Evolutionary conservation across 495 filamentous ascomycete genomes (phyloP).

Genomic region (Aspergillus affinis): DNA sequence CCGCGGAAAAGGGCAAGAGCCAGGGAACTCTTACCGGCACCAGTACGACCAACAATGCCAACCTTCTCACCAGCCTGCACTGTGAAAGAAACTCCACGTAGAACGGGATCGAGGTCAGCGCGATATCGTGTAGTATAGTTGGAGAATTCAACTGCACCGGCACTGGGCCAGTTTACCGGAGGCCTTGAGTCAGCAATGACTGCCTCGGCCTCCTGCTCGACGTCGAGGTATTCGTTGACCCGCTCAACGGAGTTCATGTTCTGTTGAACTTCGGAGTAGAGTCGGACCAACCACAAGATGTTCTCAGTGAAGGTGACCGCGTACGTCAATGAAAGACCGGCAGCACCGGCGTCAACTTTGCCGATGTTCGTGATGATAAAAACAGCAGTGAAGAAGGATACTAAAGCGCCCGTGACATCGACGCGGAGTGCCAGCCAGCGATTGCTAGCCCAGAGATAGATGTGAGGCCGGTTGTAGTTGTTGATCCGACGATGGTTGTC

Average conservation of each 20-base stretch:
- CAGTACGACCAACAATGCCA: slow-evolving; percentile 94
- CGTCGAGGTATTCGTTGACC: slow-evolving; percentile 93
- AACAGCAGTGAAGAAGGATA: slow-evolving; percentile 90
- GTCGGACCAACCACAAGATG: slow-evolving; percentile 90
- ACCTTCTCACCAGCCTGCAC: slow-evolving; percentile 89
- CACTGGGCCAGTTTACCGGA: slow-evolving; percentile 75
- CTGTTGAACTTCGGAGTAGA: slow-evolving; percentile 96
- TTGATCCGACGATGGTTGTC: slow-evolving; percentile 92
- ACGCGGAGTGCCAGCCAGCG: slow-evolving; percentile 94
- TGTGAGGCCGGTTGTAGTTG: slow-evolving; percentile 87
- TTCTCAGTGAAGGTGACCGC: slow-evolving; percentile 98
- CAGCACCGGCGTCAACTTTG: slow-evolving; percentile 86
- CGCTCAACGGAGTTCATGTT: slow-evolving; percentile 99
- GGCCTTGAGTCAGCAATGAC: slow-evolving; percentile 80
- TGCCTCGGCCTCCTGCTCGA: slow-evolving; percentile 86
- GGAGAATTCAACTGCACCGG: slow-evolving; percentile 83
- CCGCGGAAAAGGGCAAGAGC: slow-evolving; percentile 95
- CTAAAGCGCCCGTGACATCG: slow-evolving; percentile 85
- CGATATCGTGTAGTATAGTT: slow-evolving; percentile 89
- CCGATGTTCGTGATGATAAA: slow-evolving; percentile 87
- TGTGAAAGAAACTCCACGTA: slow-evolving; percentile 81
- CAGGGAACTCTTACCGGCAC: slow-evolving; percentile 95
- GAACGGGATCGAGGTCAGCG: slow-evolving; percentile 79
- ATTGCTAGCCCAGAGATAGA: slow-evolving; percentile 96
- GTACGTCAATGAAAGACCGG: slow-evolving; percentile 95